Base-by-base conservation (phyloP, 2,329 filamentous ascomycete species). In the Stachybotrys elegans region DNA sequence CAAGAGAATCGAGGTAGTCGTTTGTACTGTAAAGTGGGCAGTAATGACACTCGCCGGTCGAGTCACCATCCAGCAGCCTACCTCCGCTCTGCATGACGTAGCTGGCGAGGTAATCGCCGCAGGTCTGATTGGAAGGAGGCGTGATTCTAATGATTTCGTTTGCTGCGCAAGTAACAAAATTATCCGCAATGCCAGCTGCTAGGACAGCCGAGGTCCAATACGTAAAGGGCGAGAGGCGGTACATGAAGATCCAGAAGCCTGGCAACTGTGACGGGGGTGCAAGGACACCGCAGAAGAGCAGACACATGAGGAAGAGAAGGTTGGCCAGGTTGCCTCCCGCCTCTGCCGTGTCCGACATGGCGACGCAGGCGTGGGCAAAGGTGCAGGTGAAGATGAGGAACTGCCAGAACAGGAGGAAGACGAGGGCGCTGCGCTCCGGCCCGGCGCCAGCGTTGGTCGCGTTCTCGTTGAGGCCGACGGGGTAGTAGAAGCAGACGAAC, bases 401-500 rank as follows among this genome's bases (percentile, higher is more conserved):
- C 42, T 73, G 67, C 65, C 76, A 75, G 44, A 84, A 67, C 52
- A 85, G 75, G 5, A 88, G 70, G 65, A 84, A 83, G 68, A 86
- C 78, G n/a, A 86, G 73, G 3, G 69, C 79, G 7, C 81, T 79
- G 6, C 83, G 78, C 46, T 81, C 73, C 20, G 67, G 43, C 2
- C 45, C 50, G 42, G 56, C 45, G 0, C 44, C 53, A 5, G 51
- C 51, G 0, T 22, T 47, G 3, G 43, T 36, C 1, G 86, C 86
- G 58, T 92, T 91, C 46, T 70, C 67, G 59, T 88, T 79, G 14
- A 93, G 76, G 1, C 87, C 88, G 40, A 94, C 79, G 0, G 88
- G 88, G 60, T 91, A 95, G 72, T 95, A 95, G 78, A 86, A 90
- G 61, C 75, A 83, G 56, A 89, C 73, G 68, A 76, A 95, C 68